These are phyloP conservation scores for Dactylellina sp. DNA, from an alignment of 2,329 filamentous ascomycete species.

Conservation along the genomic window DNA sequence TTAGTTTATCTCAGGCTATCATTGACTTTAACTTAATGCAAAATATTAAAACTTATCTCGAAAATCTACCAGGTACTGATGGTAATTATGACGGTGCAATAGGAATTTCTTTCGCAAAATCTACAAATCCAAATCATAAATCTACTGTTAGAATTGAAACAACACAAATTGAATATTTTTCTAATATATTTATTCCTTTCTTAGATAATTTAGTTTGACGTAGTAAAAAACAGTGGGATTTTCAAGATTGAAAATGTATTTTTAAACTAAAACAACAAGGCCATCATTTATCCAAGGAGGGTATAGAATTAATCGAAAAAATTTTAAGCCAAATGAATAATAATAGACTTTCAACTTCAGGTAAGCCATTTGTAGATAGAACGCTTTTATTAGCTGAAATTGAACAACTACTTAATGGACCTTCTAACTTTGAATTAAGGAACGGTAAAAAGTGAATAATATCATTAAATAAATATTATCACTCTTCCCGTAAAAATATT, in stretches of 20 bases:
- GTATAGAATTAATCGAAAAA: conserved; percentile 30
- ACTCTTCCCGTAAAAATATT: conserved; percentile 32
- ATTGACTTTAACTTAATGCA: conserved; percentile 15
- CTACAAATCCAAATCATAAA: conserved; percentile 15
- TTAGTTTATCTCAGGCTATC: conserved; percentile 15
- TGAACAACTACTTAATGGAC: conserved; percentile 27
- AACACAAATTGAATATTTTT: conserved; percentile 15
- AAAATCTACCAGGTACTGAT: conserved; percentile 18
- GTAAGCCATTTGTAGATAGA: conserved; percentile 21
- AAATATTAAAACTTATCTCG: conserved; percentile 19
- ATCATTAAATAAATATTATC: conserved; percentile 38
- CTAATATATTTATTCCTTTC: conserved; percentile 20
- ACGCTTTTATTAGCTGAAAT: conserved; percentile 27
- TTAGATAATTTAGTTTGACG: conserved; percentile 21
- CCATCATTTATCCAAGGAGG: conserved; percentile 24
- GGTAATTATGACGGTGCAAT: conserved; percentile 16
- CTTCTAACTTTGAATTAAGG: conserved; percentile 35
- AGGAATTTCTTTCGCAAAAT: conserved; percentile 14
- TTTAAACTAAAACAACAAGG: conserved; percentile 27
- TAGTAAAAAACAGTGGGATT: conserved; percentile 20
- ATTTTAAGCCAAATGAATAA: conserved; percentile 37
- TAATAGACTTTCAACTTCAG: conserved; percentile 26
- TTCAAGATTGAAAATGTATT: conserved; percentile 22
- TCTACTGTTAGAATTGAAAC: conserved; percentile 15
- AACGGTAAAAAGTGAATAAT: conserved; percentile 32